A percentile compares a stretch with the other conserved stretches of the same genome.
phyloP scores from a whole-genome alignment of 129 eudicot genomes.

The Chrysanthemum makinoi region DNA sequence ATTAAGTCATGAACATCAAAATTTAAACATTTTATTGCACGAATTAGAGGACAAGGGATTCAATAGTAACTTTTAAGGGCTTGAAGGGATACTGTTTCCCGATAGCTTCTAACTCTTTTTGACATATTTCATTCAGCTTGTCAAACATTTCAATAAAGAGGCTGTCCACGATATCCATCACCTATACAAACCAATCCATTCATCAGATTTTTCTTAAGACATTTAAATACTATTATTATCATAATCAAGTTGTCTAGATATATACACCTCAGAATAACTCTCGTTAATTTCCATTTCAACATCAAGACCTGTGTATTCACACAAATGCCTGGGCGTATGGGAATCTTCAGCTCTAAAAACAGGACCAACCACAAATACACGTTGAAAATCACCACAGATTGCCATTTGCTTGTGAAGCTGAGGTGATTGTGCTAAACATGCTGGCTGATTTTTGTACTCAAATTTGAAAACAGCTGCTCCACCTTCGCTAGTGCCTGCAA shows the following conservation, averaged over 20 bases:
- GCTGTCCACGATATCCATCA: slow-evolving; percentile 73
- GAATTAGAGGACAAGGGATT: neutral
- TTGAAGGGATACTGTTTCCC: slow-evolving; percentile 63
- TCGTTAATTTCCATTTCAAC: slow-evolving; percentile 80
- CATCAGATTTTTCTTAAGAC: neutral
- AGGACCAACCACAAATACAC: slow-evolving; percentile 77
- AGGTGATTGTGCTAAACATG: slow-evolving; percentile 79
- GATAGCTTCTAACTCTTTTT: slow-evolving; percentile 58
- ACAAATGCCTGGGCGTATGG: slow-evolving; percentile 65
- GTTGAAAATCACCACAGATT: slow-evolving; percentile 67
- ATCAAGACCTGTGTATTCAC: slow-evolving; percentile 82
- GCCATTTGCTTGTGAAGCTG: slow-evolving; percentile 83
- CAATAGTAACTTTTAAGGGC: slow-evolving; percentile 52
- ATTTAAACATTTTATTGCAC: neutral
- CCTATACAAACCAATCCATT: slow-evolving; percentile 43
- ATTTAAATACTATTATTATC: neutral
- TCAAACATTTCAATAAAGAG: slow-evolving; percentile 73
- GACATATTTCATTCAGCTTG: slow-evolving; percentile 54
- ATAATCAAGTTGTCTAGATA: neutral
- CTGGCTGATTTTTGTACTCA: slow-evolving; percentile 63
- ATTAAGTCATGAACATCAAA: neutral
- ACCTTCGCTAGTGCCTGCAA: slow-evolving; percentile 81
- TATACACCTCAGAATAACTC: slow-evolving; percentile 66
- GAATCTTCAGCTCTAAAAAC: slow-evolving; percentile 88
- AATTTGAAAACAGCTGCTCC: slow-evolving; percentile 78